Evolutionary conservation across 1,139 yeast genomes (phyloP).

Genomic region (Yueomyces sp.): DNA sequence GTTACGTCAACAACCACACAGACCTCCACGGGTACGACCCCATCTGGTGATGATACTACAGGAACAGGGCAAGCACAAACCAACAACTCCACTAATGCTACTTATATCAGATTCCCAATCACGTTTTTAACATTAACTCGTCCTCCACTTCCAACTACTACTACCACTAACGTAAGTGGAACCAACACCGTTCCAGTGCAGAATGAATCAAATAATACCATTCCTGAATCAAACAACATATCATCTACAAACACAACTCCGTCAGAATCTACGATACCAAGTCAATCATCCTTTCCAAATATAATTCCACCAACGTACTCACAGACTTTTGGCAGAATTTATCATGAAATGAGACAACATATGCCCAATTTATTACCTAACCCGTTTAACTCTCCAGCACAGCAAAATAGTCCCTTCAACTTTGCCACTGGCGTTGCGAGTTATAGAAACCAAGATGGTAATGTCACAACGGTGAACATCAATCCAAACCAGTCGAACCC

Average conservation of each 20-base stretch:
- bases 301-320: too few relatives aligned
- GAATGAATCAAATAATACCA: background rate
- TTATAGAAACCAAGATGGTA: conserved; percentile 12
- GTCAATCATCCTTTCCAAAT: too few relatives aligned
- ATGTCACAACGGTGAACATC: conserved; percentile 11
- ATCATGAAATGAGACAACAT: background rate
- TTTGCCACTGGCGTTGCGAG: conserved; percentile 14
- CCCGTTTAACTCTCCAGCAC: background rate
- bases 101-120: background rate
- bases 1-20: too few relatives aligned
- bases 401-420: too few relatives aligned
- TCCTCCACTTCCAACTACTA: conserved; percentile 1
- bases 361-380: background rate
- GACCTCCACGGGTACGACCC: too few relatives aligned
- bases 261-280: too few relatives aligned
- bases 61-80: too few relatives aligned
- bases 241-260: background rate
- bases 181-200: background rate
- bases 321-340: too few relatives aligned
- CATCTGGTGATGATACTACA: too few relatives aligned
- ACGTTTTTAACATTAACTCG: background rate
- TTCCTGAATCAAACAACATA: background rate
- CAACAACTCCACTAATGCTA: background rate
- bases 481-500: conserved; percentile 3
- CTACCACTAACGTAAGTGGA: conserved; percentile 1